phyloP scores from a whole-genome alignment of 306 rosid genomes.

The Oemleria cerasiformis region DNA sequence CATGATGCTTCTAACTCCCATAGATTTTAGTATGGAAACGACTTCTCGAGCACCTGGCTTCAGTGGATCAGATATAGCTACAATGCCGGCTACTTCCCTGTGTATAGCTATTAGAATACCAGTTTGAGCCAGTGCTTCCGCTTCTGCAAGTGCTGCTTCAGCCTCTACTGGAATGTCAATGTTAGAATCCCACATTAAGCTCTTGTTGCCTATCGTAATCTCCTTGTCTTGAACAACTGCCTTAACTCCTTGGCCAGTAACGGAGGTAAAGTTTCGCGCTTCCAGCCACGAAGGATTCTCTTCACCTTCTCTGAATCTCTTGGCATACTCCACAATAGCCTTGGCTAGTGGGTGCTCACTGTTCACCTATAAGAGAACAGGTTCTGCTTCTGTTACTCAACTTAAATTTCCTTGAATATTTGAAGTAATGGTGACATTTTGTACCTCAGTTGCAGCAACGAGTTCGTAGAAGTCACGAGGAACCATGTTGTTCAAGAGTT shows the following conservation, averaged over 20 bases:
- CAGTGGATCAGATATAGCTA: conserved; percentile 77
- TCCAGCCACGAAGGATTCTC: conserved; percentile 57
- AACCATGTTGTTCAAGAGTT: conserved; percentile 33
- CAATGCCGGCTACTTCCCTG: conserved; percentile 50
- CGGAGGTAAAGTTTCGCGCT: conserved; percentile 55
- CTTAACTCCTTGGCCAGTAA: conserved; percentile 80
- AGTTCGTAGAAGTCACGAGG: conserved; percentile 50
- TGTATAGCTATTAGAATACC: conserved; percentile 62
- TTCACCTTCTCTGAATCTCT: conserved; percentile 46
- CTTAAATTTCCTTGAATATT: background rate
- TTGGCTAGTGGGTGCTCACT: conserved; percentile 88
- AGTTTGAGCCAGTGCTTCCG: conserved; percentile 70
- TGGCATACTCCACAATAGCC: conserved; percentile 71
- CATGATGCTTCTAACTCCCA: conserved; percentile 71
- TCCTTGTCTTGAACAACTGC: conserved; percentile 49
- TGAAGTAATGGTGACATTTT: background rate
- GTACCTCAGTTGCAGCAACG: conserved; percentile 77
- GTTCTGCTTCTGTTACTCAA: background rate
- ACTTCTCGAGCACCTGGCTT: conserved; percentile 67
- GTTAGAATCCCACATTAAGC: conserved; percentile 52
- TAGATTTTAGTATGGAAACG: conserved; percentile 67
- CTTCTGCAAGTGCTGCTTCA: conserved; percentile 52
- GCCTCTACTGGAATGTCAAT: conserved; percentile 49
- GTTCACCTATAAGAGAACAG: conserved; percentile 46
- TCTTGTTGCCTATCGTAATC: conserved; percentile 68